Evolutionary conservation across 2,329 filamentous ascomycete species (phyloP).

Genomic region (Capronia epimyces): DNA sequence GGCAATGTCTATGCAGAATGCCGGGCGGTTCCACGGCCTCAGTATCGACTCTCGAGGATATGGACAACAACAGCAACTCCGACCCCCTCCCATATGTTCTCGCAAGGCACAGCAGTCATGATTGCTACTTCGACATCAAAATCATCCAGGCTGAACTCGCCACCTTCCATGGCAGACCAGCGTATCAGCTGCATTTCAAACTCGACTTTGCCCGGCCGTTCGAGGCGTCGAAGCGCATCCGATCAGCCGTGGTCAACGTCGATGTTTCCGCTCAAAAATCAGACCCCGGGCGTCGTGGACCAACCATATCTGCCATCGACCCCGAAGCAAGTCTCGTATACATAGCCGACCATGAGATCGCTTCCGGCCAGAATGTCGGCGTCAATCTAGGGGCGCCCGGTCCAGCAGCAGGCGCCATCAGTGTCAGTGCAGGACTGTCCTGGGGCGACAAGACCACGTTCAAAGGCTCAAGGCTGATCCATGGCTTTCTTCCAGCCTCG

Average conservation of each 20-base stretch:
- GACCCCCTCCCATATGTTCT: neutral
- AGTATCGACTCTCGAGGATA: no score
- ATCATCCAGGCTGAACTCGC: neutral
- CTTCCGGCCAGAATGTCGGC: neutral
- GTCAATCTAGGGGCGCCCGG: neutral
- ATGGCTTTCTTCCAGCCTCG: neutral
- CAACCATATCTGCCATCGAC: neutral
- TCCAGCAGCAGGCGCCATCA: neutral
- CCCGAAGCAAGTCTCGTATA: neutral
- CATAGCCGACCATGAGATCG: neutral
- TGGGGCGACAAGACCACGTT: slow-evolving; percentile 1
- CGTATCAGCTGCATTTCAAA: neutral
- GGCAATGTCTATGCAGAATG: no score
- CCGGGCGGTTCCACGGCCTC: no score
- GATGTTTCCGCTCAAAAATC: neutral
- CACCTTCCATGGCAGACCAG: neutral
- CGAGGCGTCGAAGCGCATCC: neutral
- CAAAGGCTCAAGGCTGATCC: neutral
- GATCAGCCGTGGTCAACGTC: neutral
- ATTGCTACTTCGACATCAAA: slow-evolving; percentile 2
- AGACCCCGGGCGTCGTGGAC: neutral
- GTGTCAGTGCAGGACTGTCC: neutral
- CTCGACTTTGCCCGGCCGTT: neutral
- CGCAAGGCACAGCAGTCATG: neutral
- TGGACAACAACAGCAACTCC: neutral